Evolutionary conservation across 2,329 filamentous ascomycete genomes (phyloP), one percentile per base, ranked within the genome.

Genomic region (Tolypocladium inflatum): DNA sequence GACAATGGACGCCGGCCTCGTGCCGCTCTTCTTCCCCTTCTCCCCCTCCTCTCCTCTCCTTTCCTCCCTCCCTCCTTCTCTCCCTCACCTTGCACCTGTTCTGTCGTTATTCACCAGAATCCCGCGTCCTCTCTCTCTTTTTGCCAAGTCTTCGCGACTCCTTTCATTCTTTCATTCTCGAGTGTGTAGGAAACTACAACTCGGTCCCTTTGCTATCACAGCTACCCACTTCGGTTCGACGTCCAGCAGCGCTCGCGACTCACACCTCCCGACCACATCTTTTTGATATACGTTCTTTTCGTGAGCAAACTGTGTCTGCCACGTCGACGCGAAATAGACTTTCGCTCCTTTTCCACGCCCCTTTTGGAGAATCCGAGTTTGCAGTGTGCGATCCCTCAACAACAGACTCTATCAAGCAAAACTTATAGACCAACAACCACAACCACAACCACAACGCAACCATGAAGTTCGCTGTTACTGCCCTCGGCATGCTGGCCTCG

Each of bases 381-480:
- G 23, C 6, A 41, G 17, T 9, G 19, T 41, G 39, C 7, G 7
- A n/a, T 41, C 19, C 8, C 45, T 33, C 26, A 33, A 10, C 45
- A 33, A 33, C 23, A 19, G 17, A 10, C 26, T 48, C 26, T 21
- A 51, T 51, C 48, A 51, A 35, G 48, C 48, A 10, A 35, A 11
- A 35, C 26, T n/a, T 51, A 33, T 6, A 51, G 9, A n/a, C 17
- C 26, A 64, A 63, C 54, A 58, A 63, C 56, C 45, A 59, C 58
- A 58, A 63, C 56, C 45, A 59, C 58, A 41, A 35, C 55, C 21
- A 48, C 56, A 60, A 57, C 57, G 56, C 65, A 73, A 79, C 73
- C 58, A 82, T 82, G 79, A 79, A 80, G 74, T 69, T 77, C 62
- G 67, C 70, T 61, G 62, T 73, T 58, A 68, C 78, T 63, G 65